These are phyloP conservation scores for Mimosa bimucronata DNA, from an alignment of 306 rosid species.

Conservation along the genomic window DNA sequence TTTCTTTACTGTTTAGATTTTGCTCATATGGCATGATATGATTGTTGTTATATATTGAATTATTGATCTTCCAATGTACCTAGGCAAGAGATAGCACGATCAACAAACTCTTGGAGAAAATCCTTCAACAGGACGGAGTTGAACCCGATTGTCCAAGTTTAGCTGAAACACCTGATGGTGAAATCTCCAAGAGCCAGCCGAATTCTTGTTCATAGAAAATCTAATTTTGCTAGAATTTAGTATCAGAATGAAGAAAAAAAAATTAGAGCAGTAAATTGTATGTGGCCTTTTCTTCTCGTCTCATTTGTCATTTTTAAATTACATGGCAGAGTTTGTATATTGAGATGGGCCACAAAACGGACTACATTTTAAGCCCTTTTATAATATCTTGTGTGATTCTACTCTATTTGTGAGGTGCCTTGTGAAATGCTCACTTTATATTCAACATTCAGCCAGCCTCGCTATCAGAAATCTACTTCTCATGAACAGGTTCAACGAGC, in stretches of 20 bases:
- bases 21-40: not conserved
- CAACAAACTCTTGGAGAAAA: slow-evolving; percentile 53
- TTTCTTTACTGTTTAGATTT: not conserved
- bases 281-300: not conserved
- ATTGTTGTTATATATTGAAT: not conserved
- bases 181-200: not conserved
- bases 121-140: slow-evolving; percentile 34
- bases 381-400: not conserved
- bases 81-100: slow-evolving; percentile 62
- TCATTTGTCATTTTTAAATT: too few relatives aligned
- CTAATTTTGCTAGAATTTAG: not conserved
- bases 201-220: not conserved
- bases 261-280: not conserved
- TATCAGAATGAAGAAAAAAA: not conserved
- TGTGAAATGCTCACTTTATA: not conserved
- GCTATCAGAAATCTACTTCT: slow-evolving; percentile 15
- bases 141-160: slow-evolving; percentile 11
- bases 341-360: not conserved
- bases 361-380: slow-evolving; percentile 18
- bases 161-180: slow-evolving; percentile 25
- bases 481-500: slow-evolving; percentile 1
- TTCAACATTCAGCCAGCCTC: not conserved
- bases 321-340: not conserved
- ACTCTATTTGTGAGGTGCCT: not conserved
- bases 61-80: slow-evolving; percentile 29